Conservation (phyloP, 2,329 filamentous ascomycete species). For the Pestalotiopsis sp. region DNA sequence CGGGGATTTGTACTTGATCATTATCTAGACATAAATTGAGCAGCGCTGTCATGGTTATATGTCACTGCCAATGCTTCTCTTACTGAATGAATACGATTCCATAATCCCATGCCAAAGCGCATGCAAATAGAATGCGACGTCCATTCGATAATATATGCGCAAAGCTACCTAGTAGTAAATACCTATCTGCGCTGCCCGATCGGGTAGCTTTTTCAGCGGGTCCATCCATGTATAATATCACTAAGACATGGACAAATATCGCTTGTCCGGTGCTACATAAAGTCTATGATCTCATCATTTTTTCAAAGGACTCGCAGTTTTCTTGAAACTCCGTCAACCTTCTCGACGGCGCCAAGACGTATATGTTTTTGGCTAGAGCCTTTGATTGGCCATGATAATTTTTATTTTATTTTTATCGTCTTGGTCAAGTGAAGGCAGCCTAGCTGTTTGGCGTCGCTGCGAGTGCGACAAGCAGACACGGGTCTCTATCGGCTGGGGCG, state of each 20-base stretch:
- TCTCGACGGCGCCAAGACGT: background rate
- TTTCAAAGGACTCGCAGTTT: conserved; percentile 5
- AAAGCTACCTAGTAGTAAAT: background rate
- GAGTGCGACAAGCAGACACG: background rate
- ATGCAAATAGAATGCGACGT: background rate
- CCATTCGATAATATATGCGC: background rate
- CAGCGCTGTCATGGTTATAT: background rate
- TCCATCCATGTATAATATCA: background rate
- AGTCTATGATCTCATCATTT: conserved; percentile 17
- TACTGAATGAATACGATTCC: background rate
- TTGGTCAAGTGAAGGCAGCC: background rate
- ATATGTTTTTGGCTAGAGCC: background rate
- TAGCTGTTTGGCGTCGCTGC: background rate
- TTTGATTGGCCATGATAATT: background rate
- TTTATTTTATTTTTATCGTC: background rate
- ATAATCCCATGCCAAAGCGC: background rate
- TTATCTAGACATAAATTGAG: background rate
- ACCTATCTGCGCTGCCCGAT: background rate
- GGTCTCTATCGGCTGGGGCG: background rate
- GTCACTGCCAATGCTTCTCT: background rate
- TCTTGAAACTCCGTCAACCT: conserved; percentile 1
- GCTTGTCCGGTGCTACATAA: conserved; percentile 1
- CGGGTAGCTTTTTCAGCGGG: background rate
- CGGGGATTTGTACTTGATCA: background rate
- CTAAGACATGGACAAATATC: too few relatives aligned